Base-by-base conservation (phyloP, 495 filamentous ascomycete species). In the Bombardia bombarda region DNA sequence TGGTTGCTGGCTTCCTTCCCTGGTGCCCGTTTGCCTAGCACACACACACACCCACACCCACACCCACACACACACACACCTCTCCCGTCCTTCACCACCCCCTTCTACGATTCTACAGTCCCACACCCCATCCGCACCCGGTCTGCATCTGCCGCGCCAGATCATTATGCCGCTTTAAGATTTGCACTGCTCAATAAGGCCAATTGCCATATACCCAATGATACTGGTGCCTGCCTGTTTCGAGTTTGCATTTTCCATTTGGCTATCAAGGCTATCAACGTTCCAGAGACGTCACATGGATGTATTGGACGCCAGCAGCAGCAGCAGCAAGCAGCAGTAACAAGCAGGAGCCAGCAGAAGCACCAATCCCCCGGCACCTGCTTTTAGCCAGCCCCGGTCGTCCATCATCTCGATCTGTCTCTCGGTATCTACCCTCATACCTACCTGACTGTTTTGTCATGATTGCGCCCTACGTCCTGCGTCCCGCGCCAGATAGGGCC, bases 121-220 rank as follows among this genome's bases (percentile, higher is more conserved):
- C 37, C 22, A 31, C 21, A n/a, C n/a, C 37, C 43, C 36, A 31
- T 18, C 21, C 12, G n/a, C 23, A 26, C 30, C 21, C 16, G 26
- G 31, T 25, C 7, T 35, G 38, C 39, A 53, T 49, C 47, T 53
- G 49, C 50, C 47, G 49, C 23, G 32, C 43, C 32, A 38, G 26
- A 34, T 32, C 40, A 43, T 44, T 46, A 47, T 53, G 49, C 50
- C 56, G 53, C 26, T 43, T 44, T 40, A 47, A 42, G 48, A 54
- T 53, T 49, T 30, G 31, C 46, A 24, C 24, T 42, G 20, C 42
- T 48, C 42, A 45, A 46, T 38, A 44, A 52, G 24, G 37, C 36
- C 40, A 18, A 45, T 37, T 33, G 38, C 31, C 33, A 10, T 8
- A 20, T 23, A 14, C 17, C 32, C 17, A 34, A 14, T 10, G 14